Conservation (phyloP, 805 yeast genomes). For the Brettanomyces naardenensis region DNA sequence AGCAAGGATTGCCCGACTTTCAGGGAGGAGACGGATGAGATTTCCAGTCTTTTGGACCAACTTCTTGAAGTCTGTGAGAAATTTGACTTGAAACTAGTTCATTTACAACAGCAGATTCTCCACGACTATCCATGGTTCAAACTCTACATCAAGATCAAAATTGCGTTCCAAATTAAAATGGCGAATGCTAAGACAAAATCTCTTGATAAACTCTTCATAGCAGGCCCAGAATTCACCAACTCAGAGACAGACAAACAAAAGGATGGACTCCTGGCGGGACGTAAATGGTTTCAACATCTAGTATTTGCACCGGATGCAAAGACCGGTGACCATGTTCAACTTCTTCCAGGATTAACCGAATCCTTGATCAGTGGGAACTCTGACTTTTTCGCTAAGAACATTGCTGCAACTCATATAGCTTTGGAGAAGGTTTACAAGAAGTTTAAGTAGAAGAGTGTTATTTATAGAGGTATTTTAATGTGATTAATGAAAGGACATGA, state of each 20-base stretch:
- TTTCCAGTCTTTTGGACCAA: slow-evolving; percentile 17
- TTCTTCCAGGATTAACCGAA: slow-evolving; percentile 54
- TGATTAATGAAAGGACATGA: too few relatives aligned
- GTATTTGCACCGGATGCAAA: slow-evolving; percentile 51
- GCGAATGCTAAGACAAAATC: slow-evolving; percentile 45
- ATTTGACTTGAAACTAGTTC: slow-evolving; percentile 16
- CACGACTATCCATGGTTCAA: slow-evolving; percentile 78
- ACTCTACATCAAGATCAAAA: slow-evolving; percentile 46
- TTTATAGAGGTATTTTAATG: too few relatives aligned
- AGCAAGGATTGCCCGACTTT: slow-evolving; percentile 7
- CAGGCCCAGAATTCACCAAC: slow-evolving; percentile 9
- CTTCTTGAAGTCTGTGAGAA: slow-evolving; percentile 7
- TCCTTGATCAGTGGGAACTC: slow-evolving; percentile 38
- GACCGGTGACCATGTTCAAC: slow-evolving; percentile 42
- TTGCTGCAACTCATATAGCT: slow-evolving; percentile 6
- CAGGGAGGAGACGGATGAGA: slow-evolving; percentile 29
- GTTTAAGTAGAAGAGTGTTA: slow-evolving; percentile 1
- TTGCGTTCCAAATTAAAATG: slow-evolving; percentile 49
- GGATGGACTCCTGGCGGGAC: slow-evolving; percentile 35
- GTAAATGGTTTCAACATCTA: slow-evolving; percentile 59
- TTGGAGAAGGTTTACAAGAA: not conserved
- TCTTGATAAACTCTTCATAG: slow-evolving; percentile 47
- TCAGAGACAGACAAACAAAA: slow-evolving; percentile 12
- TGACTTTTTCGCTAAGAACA: slow-evolving; percentile 20
- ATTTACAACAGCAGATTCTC: slow-evolving; percentile 41